Base-by-base conservation (phyloP, 495 filamentous ascomycete species). In the Aspergillus mulundensis region DNA sequence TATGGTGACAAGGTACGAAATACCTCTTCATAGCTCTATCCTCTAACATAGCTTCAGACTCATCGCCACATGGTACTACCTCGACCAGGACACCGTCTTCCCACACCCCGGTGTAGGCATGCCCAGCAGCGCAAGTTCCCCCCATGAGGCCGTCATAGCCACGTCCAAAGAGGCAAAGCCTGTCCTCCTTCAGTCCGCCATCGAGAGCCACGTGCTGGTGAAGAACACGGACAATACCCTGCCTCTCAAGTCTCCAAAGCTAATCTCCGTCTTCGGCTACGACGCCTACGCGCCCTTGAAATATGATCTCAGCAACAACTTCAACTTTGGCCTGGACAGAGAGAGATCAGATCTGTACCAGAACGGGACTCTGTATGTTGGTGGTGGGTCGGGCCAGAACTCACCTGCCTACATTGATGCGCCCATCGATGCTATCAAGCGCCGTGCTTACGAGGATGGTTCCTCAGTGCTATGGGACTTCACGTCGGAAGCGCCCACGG, bases 251-350 rank as follows among this genome's bases (percentile, higher is more conserved):
- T 76, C 75, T 3, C 80, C 80, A 0, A 66, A 69, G 30, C 70
- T 78, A 4, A 60, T 92, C 30, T 83, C 79, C 5, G 72, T 94
- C 10, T 89, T 90, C 53, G 89, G 89, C 18, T 84, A 83, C 36
- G 87, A 89, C 60, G 57, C 86, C 7, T 36, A 36, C 12, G 32
- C 32, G 5, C 32, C 32, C 8, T 36, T 36, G 32, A 36, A 10
- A 14, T 36, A 36, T 14, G 32, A 36, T 36, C 32, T 36, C 2
- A 15, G 32, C 12, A 36, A 14, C 32, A 36, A 14, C 12, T 36
- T 36, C 32, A 15, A 14, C 12, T 36, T 81, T 21, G 1, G 72
- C 72, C 1, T 87, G 3, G 12, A 88, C 8, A 52, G 21, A 44
- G 41, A 18, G 2, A 5, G 41, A 5, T 44, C 41, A 14, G 18